These are phyloP conservation scores for Debaryomyces sp. DNA, from an alignment of 1,139 yeast genomes.

Conservation along the genomic window DNA sequence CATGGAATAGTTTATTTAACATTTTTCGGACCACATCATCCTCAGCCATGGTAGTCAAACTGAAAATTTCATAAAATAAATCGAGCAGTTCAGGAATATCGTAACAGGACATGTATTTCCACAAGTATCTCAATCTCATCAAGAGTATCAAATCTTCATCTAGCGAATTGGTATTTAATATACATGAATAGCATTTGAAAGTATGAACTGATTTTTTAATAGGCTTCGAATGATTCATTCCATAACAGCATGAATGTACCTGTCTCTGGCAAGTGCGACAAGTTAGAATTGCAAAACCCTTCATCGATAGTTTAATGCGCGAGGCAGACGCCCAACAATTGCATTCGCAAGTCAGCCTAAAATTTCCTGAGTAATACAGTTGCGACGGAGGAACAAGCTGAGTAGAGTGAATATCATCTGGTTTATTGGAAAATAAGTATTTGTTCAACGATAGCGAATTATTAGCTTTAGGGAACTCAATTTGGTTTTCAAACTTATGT, in stretches of 20 bases:
- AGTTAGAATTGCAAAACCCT: conserved; percentile 5
- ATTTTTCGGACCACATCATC: conserved; percentile 10
- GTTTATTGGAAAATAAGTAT: conserved; percentile 8
- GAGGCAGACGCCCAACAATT: not conserved
- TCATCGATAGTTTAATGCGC: conserved; percentile 3
- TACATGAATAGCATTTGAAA: conserved; percentile 20
- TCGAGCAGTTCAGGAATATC: conserved; percentile 17
- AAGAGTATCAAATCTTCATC: conserved; percentile 15
- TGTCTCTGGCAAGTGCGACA: conserved; percentile 16
- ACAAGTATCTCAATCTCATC: conserved; percentile 21
- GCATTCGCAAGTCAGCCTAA: conserved; percentile 4
- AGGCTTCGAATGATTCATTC: conserved; percentile 10
- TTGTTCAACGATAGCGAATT: conserved; percentile 14
- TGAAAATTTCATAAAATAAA: conserved; percentile 13
- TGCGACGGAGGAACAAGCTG: conserved; percentile 6
- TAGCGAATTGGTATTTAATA: conserved; percentile 8
- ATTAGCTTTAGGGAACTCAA: conserved; percentile 2
- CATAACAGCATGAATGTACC: conserved; percentile 21
- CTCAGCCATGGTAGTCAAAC: conserved; percentile 5
- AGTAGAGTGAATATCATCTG: conserved; percentile 4
- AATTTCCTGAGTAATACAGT: not conserved
- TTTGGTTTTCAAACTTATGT: not conserved
- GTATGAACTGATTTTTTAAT: not conserved
- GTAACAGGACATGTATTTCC: conserved; percentile 15
- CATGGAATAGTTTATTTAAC: conserved; percentile 20